Base-by-base conservation (phyloP, 2,329 filamentous ascomycete genomes). In the Monilinia aucupariae region DNA sequence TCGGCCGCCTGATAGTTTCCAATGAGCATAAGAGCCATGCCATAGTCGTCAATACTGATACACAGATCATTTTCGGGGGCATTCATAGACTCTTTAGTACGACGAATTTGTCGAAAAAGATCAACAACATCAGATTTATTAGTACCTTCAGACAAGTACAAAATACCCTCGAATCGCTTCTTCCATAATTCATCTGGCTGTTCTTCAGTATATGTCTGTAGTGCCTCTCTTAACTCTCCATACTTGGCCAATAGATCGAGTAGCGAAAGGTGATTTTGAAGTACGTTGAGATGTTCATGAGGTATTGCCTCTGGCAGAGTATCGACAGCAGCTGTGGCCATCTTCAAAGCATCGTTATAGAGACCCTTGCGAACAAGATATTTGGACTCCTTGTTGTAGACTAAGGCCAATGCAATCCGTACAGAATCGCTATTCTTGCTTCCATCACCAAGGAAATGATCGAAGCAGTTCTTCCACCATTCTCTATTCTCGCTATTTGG, bases 381-480 rank as follows among this genome's bases (percentile, higher is more conserved):
- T 22, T 63, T 61, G 4, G 68, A 68, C 48, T 70, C 68, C 39
- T 69, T 68, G 34, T 69, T 56, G 32, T 68, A 67, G 9, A 70
- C 62, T 8, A 64, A 65, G 27, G 69, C 66, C 7, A 70, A 54
- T 13, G 68, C 66, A 32, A 63, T 58, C 47, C 64, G 62, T 20
- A 68, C 22, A 41, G 63, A 62, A 22, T 70, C 65, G 9, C 53
- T 66, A 25, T 65, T 59, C n/a, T 69, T 56, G 17, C 67, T 66
- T 49, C 63, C 66, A 32, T 64, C 56, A 30, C 59, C 51, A 41
- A 69, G 62, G n/a, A 70, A 53, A n/a, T 68, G 64, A 10, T 65
- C 60, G 51, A 71, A 70, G 45, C 67, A 68, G 6, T 48, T 58
- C 49, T 68, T 70, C 69, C 69, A 70, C 69, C 68, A 71, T 30